Evolutionary conservation across 1,139 yeast genomes (phyloP).

Genomic region (Nakaseomyces kungkrabaensis): DNA sequence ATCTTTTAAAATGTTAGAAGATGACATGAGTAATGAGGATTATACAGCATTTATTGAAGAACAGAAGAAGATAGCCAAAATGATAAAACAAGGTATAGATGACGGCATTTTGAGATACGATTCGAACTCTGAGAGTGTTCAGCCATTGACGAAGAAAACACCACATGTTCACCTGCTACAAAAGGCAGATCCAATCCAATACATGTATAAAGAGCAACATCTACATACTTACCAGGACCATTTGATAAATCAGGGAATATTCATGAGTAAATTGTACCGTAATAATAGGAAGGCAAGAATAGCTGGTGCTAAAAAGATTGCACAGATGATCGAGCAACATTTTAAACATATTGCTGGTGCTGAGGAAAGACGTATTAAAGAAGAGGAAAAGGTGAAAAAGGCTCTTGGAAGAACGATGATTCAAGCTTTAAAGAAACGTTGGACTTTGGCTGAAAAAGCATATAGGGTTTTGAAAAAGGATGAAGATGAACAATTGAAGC

Average conservation of each 20-base stretch:
- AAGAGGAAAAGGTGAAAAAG: slow-evolving; percentile 55
- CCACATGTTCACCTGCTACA: slow-evolving; percentile 35
- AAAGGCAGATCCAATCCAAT: slow-evolving; percentile 25
- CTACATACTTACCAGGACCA: slow-evolving; percentile 59
- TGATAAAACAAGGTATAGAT: slow-evolving; percentile 47
- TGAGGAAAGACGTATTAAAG: slow-evolving; percentile 68
- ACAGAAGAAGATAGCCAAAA: slow-evolving; percentile 35
- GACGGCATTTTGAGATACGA: slow-evolving; percentile 40
- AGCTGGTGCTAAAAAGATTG: slow-evolving; percentile 60
- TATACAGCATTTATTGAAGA: slow-evolving; percentile 40
- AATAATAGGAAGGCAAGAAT: slow-evolving; percentile 59
- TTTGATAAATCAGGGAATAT: slow-evolving; percentile 63
- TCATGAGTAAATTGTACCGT: slow-evolving; percentile 60
- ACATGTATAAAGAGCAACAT: slow-evolving; percentile 29
- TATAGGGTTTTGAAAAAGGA: slow-evolving; percentile 41
- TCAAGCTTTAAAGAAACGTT: slow-evolving; percentile 77
- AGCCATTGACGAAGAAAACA: slow-evolving; percentile 35
- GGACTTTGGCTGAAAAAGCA: slow-evolving; percentile 87
- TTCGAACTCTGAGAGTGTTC: slow-evolving; percentile 36
- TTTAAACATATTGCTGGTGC: slow-evolving; percentile 83
- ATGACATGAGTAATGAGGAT: slow-evolving; percentile 39
- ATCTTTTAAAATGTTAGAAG: slow-evolving; percentile 51
- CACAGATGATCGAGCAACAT: slow-evolving; percentile 77
- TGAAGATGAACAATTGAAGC: slow-evolving; percentile 61
- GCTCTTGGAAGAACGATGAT: slow-evolving; percentile 71